Evolutionary conservation across 164 flowering plant species (phyloP).

Genomic region (Magnolia changhungtana): DNA sequence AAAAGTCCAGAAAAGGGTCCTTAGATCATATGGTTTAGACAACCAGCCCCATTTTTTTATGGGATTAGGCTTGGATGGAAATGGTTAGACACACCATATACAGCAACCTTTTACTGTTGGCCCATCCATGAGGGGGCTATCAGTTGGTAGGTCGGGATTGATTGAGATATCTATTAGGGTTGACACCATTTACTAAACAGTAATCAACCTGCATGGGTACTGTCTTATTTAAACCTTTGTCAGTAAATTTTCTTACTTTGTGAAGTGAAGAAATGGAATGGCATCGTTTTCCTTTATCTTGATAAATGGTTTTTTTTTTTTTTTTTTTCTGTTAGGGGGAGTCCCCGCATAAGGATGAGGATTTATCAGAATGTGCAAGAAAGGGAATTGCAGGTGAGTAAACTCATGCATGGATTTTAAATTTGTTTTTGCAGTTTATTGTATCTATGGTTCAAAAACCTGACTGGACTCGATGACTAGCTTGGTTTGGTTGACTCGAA

Average conservation of each 20-base stretch:
- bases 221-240: background rate
- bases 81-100: background rate
- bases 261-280: background rate
- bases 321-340: conserved; percentile 20
- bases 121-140: background rate
- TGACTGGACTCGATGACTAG: background rate
- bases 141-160: background rate
- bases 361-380: conserved; percentile 82
- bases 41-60: no score
- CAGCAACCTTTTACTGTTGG: background rate
- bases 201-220: background rate
- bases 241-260: background rate
- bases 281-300: no score
- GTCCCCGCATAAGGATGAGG: conserved; percentile 46
- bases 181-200: no score
- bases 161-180: background rate
- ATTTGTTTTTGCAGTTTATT: background rate
- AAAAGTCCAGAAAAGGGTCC: background rate
- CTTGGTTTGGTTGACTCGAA: background rate
- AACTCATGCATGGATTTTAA: background rate
- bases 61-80: no score
- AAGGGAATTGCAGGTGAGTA: conserved; percentile 74
- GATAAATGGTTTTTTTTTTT: background rate
- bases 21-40: no score
- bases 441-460: background rate